A percentile compares a stretch with the other conserved stretches of the same genome.
Evolutionary conservation across 345 rosid genomes (phyloP).

Genomic region (Arabidopsis suecica): DNA sequence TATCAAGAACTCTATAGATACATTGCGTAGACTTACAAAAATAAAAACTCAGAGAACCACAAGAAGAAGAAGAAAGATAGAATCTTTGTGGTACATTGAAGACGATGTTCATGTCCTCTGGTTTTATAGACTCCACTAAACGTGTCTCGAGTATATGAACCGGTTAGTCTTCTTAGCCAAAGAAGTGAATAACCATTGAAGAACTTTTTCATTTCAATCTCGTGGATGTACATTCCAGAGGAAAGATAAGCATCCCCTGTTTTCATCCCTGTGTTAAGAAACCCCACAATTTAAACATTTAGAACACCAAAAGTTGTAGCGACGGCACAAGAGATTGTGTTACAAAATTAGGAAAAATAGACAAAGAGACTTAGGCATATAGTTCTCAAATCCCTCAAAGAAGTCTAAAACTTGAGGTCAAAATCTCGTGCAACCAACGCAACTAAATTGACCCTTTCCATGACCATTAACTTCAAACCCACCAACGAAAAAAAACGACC

Average conservation of each 20-base stretch:
- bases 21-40: constrained; percentile 23
- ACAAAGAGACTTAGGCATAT: neutral
- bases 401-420: constrained; percentile 20
- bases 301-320: constrained; percentile 4
- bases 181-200: constrained; percentile 25
- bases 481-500: constrained; percentile 1
- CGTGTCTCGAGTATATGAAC: constrained; percentile 1
- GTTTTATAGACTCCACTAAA: constrained; percentile 25
- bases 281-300: neutral
- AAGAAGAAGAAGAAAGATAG: constrained; percentile 8
- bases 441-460: constrained; percentile 33
- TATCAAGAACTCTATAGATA: constrained; percentile 28
- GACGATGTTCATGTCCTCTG: constrained; percentile 23
- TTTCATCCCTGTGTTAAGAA: constrained; percentile 49
- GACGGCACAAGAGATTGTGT: constrained; percentile 7
- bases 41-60: constrained; percentile 12
- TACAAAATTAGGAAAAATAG: neutral
- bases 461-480: constrained; percentile 18
- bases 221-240: constrained; percentile 44
- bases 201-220: constrained; percentile 26
- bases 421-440: constrained; percentile 20
- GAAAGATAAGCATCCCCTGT: constrained; percentile 63
- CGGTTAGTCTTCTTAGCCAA: constrained; percentile 21
- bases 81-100: constrained; percentile 11
- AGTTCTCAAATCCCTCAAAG: no score